Base-by-base conservation (phyloP, 2,329 filamentous ascomycete species). In the Aschersonia sp. region DNA sequence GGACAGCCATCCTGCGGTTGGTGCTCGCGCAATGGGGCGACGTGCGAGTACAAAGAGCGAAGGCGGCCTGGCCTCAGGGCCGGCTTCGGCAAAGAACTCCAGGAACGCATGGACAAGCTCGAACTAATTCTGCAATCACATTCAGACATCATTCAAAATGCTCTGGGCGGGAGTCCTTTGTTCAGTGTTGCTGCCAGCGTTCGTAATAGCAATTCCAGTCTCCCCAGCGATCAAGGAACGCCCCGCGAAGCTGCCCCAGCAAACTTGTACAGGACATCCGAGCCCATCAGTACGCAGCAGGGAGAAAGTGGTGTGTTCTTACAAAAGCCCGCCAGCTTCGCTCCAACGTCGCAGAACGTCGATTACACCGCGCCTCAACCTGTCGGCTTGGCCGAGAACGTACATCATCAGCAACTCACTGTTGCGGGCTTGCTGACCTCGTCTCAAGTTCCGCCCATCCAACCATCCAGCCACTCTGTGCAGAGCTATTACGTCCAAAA, bases 1-100 rank as follows among this genome's bases (percentile, higher is more conserved):
- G 81, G 80, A 4, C 82, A 87, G 56, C 85, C 85, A 2, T 77
- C 79, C 5, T 84, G 80, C 56, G 78, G 80, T 45, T 83, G 80
- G 80, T 83, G 80, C 56, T 77, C 66, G 53, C 76, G 78, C 50
- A 83, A 84, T 61, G 72, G 72, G 32, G 76, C 77, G 31, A 60
- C 66, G 20, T 84, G 80, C 65, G 79, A 83, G 59, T 84, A 84
- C 63, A 82, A 80, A 58, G 79, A 83, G 57, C 72, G 80, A 47
- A 82, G 82, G 65, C 82, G 82, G 57, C 80, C 80, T 6, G 80
- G 80, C 0, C 62, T 83, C 9, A 69, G 78, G 47, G 80, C 80
- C 35, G 80, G 80, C 12, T 87, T 87, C 60, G 83, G 83, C 12
- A 76, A 82, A 48, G 83, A 87, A 62, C 66, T 87, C 31, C 83